phyloP scores from a whole-genome alignment of 495 filamentous ascomycete genomes.

The Platismatia glauca region DNA sequence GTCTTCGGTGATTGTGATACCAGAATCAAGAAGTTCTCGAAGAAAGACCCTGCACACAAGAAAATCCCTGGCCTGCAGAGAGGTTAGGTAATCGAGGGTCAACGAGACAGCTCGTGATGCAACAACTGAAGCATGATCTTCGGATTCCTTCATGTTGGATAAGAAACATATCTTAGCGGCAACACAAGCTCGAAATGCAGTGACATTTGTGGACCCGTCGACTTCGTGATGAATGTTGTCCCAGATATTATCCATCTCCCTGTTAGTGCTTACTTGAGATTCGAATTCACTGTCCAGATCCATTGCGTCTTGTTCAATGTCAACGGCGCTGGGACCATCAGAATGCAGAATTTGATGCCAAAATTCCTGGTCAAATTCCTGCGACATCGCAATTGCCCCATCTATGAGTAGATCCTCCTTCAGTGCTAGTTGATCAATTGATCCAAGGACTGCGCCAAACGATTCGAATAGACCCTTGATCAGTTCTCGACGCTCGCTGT shows the following conservation, averaged over 20 bases:
- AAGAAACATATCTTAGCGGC: conserved; percentile 21
- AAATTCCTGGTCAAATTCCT: conserved; percentile 14
- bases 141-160: conserved; percentile 3
- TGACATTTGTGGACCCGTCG: conserved; percentile 35
- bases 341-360: conserved; percentile 10
- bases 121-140: background rate
- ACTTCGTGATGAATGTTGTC: conserved; percentile 41
- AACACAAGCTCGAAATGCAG: conserved; percentile 34
- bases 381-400: conserved; percentile 14
- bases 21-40: conserved; percentile 35
- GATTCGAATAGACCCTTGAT: conserved; percentile 30
- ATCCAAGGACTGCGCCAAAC: conserved; percentile 27
- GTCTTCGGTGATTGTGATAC: conserved; percentile 27
- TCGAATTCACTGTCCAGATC: conserved; percentile 70
- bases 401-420: conserved; percentile 8
- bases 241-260: conserved; percentile 25
- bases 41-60: conserved; percentile 46
- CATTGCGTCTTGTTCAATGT: conserved; percentile 50
- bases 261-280: conserved; percentile 42
- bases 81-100: conserved; percentile 51
- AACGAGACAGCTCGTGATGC: conserved; percentile 14
- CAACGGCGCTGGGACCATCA: background rate
- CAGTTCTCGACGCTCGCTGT: conserved; percentile 21
- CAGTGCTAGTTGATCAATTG: conserved; percentile 5
- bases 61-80: conserved; percentile 51